These are phyloP conservation scores for Lipomyces chichibuensis DNA, from an alignment of 805 yeast species.

Conservation along the genomic window DNA sequence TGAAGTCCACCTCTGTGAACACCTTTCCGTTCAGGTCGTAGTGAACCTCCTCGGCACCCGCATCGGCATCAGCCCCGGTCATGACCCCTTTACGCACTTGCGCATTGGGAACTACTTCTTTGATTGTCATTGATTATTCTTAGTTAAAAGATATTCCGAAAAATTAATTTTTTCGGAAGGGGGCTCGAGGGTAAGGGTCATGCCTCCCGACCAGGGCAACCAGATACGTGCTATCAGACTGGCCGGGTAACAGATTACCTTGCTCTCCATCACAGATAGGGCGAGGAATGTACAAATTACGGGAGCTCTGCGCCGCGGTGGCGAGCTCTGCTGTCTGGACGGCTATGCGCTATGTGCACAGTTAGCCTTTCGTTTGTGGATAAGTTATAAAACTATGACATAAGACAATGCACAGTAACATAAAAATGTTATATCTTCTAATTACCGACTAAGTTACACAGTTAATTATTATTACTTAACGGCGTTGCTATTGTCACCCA, in stretches of 20 bases:
- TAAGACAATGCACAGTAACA: too few species aligned
- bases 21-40: constrained; percentile 38
- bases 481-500: too few species aligned
- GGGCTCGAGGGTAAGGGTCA: background rate
- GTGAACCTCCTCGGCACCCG: background rate
- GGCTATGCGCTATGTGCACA: too few species aligned
- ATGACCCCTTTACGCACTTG: background rate
- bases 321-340: too few species aligned
- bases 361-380: too few species aligned
- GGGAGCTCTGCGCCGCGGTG: too few species aligned
- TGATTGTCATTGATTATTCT: background rate
- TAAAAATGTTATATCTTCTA: too few species aligned
- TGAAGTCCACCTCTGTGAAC: constrained; percentile 49
- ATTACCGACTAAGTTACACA: too few species aligned
- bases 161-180: background rate
- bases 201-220: background rate
- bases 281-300: too few species aligned
- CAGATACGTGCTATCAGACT: background rate
- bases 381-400: too few species aligned
- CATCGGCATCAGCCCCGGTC: background rate
- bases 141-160: background rate
- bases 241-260: constrained; percentile 1
- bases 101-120: background rate
- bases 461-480: too few species aligned
- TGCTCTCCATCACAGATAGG: too few species aligned